Conservation (phyloP, 495 filamentous ascomycete species). For the Neurospora intermedia region DNA sequence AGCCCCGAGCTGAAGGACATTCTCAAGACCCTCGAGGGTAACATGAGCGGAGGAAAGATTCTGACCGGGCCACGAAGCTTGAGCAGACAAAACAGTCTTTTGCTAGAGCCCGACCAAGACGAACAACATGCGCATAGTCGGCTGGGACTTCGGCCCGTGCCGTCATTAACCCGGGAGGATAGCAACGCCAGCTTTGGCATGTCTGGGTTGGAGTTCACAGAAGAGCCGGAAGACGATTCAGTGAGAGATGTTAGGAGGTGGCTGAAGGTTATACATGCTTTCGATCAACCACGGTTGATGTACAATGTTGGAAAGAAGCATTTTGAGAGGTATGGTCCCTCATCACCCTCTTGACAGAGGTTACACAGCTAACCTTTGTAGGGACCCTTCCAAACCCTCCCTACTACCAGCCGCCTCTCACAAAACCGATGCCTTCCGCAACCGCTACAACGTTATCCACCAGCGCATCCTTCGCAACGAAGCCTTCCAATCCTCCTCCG, state of each 20-base stretch:
- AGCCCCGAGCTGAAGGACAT: slow-evolving; percentile 70
- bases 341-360: background rate
- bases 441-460: slow-evolving; percentile 81
- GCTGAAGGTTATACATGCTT: slow-evolving; percentile 68
- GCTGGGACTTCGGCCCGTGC: slow-evolving; percentile 32
- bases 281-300: slow-evolving; percentile 72
- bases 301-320: slow-evolving; percentile 87
- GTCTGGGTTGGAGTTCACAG: slow-evolving; percentile 48
- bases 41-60: slow-evolving; percentile 73
- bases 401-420: slow-evolving; percentile 69
- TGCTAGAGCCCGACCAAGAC: slow-evolving; percentile 27
- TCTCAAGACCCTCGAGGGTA: slow-evolving; percentile 67
- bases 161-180: slow-evolving; percentile 37
- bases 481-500: slow-evolving; percentile 72
- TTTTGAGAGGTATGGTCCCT: slow-evolving; percentile 56
- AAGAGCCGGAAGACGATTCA: slow-evolving; percentile 48
- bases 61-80: slow-evolving; percentile 30
- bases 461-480: slow-evolving; percentile 88
- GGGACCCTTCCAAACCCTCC: slow-evolving; percentile 53
- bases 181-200: slow-evolving; percentile 54
- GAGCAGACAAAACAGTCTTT: slow-evolving; percentile 51
- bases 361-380: slow-evolving; percentile 8
- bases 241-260: slow-evolving; percentile 58
- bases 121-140: slow-evolving; percentile 29
- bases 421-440: slow-evolving; percentile 77